phyloP scores from a whole-genome alignment of 2,329 filamentous ascomycete species.

The Ceratocystis eucalypticola region DNA sequence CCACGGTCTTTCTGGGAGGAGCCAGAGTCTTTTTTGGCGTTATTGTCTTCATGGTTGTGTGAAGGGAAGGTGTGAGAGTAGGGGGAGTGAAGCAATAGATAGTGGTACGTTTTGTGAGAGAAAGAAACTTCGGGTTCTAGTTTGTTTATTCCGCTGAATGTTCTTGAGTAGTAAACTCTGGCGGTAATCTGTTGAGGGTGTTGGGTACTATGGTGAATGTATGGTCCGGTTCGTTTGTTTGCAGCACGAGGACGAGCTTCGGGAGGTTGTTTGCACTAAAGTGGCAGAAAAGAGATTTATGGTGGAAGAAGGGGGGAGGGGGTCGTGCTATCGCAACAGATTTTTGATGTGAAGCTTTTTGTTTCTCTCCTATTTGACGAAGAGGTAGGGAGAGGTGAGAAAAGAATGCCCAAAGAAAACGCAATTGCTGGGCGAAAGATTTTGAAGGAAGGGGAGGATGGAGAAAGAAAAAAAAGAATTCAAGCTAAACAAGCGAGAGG shows the following conservation, averaged over 20 bases:
- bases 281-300: neutral
- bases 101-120: neutral
- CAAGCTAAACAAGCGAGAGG: slow-evolving; percentile 5
- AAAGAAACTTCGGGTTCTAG: neutral
- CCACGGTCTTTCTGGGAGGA: neutral
- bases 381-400: neutral
- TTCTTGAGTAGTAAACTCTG: neutral
- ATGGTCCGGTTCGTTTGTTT: neutral
- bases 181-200: neutral
- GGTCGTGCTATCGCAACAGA: neutral
- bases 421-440: neutral
- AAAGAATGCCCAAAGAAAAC: neutral
- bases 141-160: neutral
- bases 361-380: neutral
- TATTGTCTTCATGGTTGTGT: slow-evolving; percentile 14
- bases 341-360: neutral
- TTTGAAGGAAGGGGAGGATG: neutral
- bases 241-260: neutral
- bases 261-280: neutral
- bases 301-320: neutral
- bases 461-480: neutral
- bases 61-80: neutral
- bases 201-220: neutral
- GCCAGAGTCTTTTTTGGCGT: slow-evolving; percentile 1
- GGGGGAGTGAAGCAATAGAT: neutral